Percentiles rank a stretch among this genome's conserved stretches.
Conservation (phyloP, 768 basidiomycete genomes). For the Suillus plorans region DNA sequence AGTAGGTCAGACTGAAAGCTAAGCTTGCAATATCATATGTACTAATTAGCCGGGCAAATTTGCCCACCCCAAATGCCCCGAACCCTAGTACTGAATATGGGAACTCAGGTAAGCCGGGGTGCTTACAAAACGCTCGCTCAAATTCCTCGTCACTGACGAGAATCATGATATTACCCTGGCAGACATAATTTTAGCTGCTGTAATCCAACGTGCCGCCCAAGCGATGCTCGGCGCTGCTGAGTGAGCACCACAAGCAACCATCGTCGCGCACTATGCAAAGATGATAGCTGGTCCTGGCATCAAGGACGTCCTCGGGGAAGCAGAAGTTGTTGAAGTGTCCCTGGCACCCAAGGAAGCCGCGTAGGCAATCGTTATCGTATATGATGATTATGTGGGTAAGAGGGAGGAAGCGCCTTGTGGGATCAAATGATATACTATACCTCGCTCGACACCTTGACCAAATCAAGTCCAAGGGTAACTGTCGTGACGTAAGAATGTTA, state of each 20-base stretch:
- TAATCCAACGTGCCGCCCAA: slow-evolving; percentile 20
- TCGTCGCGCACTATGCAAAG: slow-evolving; percentile 24
- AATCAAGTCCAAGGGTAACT: neutral
- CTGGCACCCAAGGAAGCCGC: slow-evolving; percentile 9
- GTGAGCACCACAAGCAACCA: slow-evolving; percentile 21
- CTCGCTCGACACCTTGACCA: neutral
- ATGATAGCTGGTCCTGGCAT: slow-evolving; percentile 9
- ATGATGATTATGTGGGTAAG: neutral
- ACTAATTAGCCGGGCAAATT: neutral
- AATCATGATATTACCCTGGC: slow-evolving; percentile 21
- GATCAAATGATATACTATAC: neutral
- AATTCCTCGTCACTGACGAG: slow-evolving; percentile 22
- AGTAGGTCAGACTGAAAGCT: too few relatives aligned
- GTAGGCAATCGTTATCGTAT: too few relatives aligned
- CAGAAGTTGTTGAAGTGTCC: slow-evolving; percentile 18
- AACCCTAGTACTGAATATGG: slow-evolving; percentile 2
- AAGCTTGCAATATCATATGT: too few relatives aligned
- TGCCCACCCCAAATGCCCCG: slow-evolving; percentile 21
- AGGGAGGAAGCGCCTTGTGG: neutral
- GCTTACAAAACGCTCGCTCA: neutral
- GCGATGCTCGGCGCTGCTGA: slow-evolving; percentile 25
- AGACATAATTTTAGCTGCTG: slow-evolving; percentile 24
- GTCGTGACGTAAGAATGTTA: neutral
- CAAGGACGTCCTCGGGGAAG: slow-evolving; percentile 18
- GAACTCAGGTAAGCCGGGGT: too few relatives aligned